These are phyloP conservation scores for Paspalum vaginatum DNA, from an alignment of 176 grass and related monocot species.

Conservation along the genomic window DNA sequence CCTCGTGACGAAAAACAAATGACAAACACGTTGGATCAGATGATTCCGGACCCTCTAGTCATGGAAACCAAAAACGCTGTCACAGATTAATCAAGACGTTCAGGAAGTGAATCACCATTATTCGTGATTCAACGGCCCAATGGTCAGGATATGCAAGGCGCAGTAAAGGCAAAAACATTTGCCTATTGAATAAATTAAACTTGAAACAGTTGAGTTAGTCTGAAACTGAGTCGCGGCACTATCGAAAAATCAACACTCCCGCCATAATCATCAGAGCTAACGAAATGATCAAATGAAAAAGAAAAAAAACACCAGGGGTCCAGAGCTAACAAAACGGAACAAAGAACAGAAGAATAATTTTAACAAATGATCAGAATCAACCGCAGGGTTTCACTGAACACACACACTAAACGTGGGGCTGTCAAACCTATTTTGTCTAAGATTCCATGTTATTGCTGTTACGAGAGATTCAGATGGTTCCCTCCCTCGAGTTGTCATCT, in stretches of 20 bases:
- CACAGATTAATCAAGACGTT: not conserved
- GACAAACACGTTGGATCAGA: no score
- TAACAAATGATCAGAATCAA: slow-evolving; percentile 34
- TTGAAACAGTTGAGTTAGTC: no score
- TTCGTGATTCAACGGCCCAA: not conserved
- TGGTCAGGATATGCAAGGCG: no score
- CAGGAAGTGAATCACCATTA: not conserved
- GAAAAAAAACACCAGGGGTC: not conserved
- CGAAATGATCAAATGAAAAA: not conserved
- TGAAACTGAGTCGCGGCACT: not conserved
- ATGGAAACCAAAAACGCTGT: no score
- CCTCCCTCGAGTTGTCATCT: slow-evolving; percentile 38
- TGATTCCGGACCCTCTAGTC: no score
- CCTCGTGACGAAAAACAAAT: no score
- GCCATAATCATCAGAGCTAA: slow-evolving; percentile 18
- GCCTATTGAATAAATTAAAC: no score
- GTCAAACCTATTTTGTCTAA: slow-evolving; percentile 17
- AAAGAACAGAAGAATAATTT: slow-evolving; percentile 9
- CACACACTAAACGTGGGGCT: slow-evolving; percentile 14
- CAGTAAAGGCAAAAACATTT: not conserved
- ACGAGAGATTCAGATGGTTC: slow-evolving; percentile 10
- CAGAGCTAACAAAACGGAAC: slow-evolving; percentile 3
- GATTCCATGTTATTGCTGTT: not conserved
- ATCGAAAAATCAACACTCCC: slow-evolving; percentile 7
- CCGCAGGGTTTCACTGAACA: slow-evolving; percentile 24